Base-by-base conservation (phyloP, 768 basidiomycete genomes). In the Trametes gibbosa region DNA sequence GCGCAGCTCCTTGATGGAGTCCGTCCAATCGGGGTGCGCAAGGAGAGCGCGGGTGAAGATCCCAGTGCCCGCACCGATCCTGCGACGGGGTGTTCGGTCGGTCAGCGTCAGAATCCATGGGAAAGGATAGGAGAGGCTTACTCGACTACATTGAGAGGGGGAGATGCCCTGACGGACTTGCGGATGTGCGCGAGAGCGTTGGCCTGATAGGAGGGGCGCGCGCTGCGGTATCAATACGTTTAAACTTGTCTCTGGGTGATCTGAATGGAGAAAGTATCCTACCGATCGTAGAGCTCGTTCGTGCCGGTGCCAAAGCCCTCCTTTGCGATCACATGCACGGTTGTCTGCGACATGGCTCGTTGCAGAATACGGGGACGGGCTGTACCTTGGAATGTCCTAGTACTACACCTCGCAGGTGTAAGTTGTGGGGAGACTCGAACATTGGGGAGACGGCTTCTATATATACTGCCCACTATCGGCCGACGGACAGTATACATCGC, bases 31-130 rank as follows among this genome's bases (percentile, higher is more conserved):
- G 17, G 78, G 76, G 70, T 90, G 81, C 6, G 82, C 80, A 40
- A 95, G 76, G 23, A 96, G 72, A 3, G 92, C 87, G 10, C 92
- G 84, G 12, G 93, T 92, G 72, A 95, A 96, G 54, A 97, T 85
- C 14, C 94, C 94, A 1, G 92, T 95, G 24, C 94, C 94, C 5
- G 88, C 76, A 12, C 92, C 94, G 32, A 92, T 81, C 68, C 90
- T 93, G 63, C 55, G 47, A 46, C 64, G 37, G 47, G 4, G 45
- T 1, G 25, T 5, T 48, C 5, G 14, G 25, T 48, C 5, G 8
- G 24, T 7, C 12, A 48, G 50, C 23, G 34, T 43, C n/a, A 17
- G 47, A 51, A 16, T 35, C 29, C 29, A 4, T 32, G 5, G 10
- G 5, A 32, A 32, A 32, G 29, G 10, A 32, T 10, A 16, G 3